Percentiles rank a stretch among this genome's conserved stretches.
phyloP scores from a whole-genome alignment of 78 protist species.

The Isochrysis galbana region DNA sequence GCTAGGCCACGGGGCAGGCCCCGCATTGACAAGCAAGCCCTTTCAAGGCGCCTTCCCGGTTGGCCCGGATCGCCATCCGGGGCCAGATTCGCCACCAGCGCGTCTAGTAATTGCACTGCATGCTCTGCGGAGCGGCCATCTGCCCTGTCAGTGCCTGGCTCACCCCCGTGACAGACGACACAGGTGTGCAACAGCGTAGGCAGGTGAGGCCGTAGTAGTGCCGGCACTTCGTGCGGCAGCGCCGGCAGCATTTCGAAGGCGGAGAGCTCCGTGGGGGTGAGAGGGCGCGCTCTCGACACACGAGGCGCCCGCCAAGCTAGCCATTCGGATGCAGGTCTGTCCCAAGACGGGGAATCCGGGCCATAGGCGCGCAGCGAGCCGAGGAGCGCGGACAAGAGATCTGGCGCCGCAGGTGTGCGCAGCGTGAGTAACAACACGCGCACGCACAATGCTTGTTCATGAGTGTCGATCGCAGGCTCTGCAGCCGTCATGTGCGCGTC shows the following conservation, averaged over 20 bases:
- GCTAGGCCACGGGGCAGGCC: neutral
- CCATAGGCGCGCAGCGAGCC: too few relatives aligned
- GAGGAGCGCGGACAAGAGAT: too few relatives aligned
- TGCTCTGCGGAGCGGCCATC: neutral
- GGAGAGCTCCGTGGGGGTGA: neutral
- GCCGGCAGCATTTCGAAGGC: neutral
- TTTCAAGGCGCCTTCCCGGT: neutral
- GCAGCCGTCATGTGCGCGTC: too few relatives aligned
- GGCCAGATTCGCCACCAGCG: neutral
- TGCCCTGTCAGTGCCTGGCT: neutral
- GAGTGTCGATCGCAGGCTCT: too few relatives aligned
- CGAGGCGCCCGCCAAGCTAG: neutral
- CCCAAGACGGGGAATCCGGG: too few relatives aligned
- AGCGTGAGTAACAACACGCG: too few relatives aligned
- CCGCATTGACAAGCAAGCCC: neutral
- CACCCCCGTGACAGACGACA: neutral
- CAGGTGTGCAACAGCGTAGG: neutral
- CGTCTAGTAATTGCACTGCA: neutral
- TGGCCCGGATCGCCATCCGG: neutral
- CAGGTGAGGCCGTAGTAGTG: neutral
- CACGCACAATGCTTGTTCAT: too few relatives aligned
- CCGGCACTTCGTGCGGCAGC: neutral
- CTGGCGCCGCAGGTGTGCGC: too few relatives aligned
- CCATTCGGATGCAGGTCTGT: neutral
- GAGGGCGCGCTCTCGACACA: neutral